phyloP scores from a whole-genome alignment of 495 filamentous ascomycete genomes.

The Pyronema domesticum region DNA sequence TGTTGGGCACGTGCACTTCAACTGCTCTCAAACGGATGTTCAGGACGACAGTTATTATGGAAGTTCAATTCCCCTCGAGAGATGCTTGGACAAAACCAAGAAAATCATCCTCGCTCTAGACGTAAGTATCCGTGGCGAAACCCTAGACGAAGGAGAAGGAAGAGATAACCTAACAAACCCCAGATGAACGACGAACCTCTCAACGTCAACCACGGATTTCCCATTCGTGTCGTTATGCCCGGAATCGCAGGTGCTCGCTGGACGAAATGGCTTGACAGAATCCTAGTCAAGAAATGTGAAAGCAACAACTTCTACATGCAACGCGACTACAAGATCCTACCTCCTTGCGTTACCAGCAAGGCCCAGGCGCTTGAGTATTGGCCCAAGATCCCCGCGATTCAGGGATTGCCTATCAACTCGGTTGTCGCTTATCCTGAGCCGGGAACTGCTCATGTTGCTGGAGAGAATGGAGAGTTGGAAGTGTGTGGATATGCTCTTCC shows the following conservation, averaged over 20 bases:
- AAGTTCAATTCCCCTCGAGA: constrained; percentile 32
- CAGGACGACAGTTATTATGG: constrained; percentile 43
- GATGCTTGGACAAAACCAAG: constrained; percentile 31
- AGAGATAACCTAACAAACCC: neutral
- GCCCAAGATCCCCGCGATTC: constrained; percentile 29
- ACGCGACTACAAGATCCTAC: constrained; percentile 36
- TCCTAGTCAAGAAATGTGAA: constrained; percentile 31
- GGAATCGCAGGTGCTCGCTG: constrained; percentile 35
- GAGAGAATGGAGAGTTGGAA: constrained; percentile 26
- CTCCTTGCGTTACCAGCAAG: constrained; percentile 29
- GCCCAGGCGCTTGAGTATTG: constrained; percentile 34
- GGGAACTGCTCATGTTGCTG: constrained; percentile 26
- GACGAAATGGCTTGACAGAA: constrained; percentile 38
- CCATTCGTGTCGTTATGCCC: constrained; percentile 33
- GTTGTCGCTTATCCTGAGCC: constrained; percentile 34
- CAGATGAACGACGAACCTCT: constrained; percentile 31
- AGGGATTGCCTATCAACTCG: constrained; percentile 36
- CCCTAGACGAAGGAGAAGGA: neutral
- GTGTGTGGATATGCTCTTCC: constrained; percentile 42
- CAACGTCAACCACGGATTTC: constrained; percentile 31
- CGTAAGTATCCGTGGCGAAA: constrained; percentile 19
- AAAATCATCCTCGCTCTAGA: constrained; percentile 39
- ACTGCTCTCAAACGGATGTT: constrained; percentile 32
- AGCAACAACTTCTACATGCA: constrained; percentile 33
- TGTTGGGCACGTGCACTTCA: constrained; percentile 35